Base-by-base conservation (phyloP, 2,329 filamentous ascomycete species). In the Cytospora mali region DNA sequence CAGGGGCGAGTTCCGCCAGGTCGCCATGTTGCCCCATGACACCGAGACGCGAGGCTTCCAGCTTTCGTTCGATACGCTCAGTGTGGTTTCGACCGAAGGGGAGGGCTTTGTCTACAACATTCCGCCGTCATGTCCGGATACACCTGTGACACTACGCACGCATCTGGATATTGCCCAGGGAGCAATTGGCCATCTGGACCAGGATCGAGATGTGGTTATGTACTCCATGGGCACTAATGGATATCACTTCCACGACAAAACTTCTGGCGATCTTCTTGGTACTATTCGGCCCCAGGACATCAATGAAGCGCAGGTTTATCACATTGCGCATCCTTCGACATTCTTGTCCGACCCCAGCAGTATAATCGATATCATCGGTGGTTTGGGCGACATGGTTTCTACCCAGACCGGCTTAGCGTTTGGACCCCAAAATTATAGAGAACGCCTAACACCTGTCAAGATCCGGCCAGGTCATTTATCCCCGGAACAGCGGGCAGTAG, bases 51-150 rank as follows among this genome's bases (percentile, higher is more conserved):
- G 79, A 69, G 79, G 79, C 14, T 81, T 79, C 55, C 79, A 80
- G 62, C 68, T 81, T 21, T 76, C 74, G 1, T 74, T 75, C 63
- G 70, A 73, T 63, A 79, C 75, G 0, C 73, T 81, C 2, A 80
- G 78, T 59, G 78, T 81, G 9, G 78, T 79, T 0, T 80, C 78
- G 0, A 76, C 71, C 16, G 66, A 80, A 59, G 77, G 76, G 3
- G 70, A 75, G 33, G 79, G 77, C 1, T 80, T 78, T 66, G 77
- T 81, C 1, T 81, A 80, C 64, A 76, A 80, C 59, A 73, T 80
- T 28, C 49, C 55, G 27, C 28, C 42, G 28, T 23, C 42, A 14
- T 50, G 42, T 27, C 52, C 55, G 4, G 66, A 73, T 31, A 70
- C 70, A 2, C 72, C 74, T 11, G 76, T 77, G 0, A 65, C 35